Base-by-base conservation (phyloP, 2,329 filamentous ascomycete species). In the Lachnellula occidentalis region DNA sequence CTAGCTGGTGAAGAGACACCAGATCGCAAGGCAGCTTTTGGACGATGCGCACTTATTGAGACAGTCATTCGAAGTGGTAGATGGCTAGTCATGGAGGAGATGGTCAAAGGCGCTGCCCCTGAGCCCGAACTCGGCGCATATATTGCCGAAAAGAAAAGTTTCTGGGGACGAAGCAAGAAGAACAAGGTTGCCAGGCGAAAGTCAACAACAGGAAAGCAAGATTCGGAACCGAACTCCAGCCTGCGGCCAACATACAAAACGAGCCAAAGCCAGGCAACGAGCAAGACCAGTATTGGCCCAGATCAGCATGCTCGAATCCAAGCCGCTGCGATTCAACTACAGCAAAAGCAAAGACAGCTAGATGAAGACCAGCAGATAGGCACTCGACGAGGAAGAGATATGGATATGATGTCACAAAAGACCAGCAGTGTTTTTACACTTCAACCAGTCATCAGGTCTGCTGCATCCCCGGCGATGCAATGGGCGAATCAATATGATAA, bases 401-500 rank as follows among this genome's bases (percentile, higher is more conserved):
- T 69, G 64, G 82, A 76, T 71, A 73, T 56, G 61, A 80, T 72
- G 76, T 82, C 70, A 59, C 80, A 74, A 54, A 96, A 95, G 78
- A 96, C 91, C 3, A 92, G 86, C 70, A 99, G 94, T 61, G 82
- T 95, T 53, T 80, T 96, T 66, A 96, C 91, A 3, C 76, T 97
- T 46, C 92, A 96, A 68, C 88, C 91, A 1, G 81, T 85, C 51
- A 87, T 97, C 58, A 78, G 92, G 66, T 90, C 79, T 51, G 94
- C 96, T 69, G 92, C 92, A 17, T 94, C 88, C 8, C 88, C 91
- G 22, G 94, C 94, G 1, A 87, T 99, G 85, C 95, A 96, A 71
- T 99, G 94, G 94, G 90, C 92, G 34, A 92, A 80, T 71, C 91
- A 91, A 65, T 97, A 96, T 69, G 94, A 97, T 72, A 95, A 94